Evolutionary conservation across 2,329 filamentous ascomycete species (phyloP), one percentile per base, ranked within the genome.

Genomic region (Pyrenophora tritici-repentis): DNA sequence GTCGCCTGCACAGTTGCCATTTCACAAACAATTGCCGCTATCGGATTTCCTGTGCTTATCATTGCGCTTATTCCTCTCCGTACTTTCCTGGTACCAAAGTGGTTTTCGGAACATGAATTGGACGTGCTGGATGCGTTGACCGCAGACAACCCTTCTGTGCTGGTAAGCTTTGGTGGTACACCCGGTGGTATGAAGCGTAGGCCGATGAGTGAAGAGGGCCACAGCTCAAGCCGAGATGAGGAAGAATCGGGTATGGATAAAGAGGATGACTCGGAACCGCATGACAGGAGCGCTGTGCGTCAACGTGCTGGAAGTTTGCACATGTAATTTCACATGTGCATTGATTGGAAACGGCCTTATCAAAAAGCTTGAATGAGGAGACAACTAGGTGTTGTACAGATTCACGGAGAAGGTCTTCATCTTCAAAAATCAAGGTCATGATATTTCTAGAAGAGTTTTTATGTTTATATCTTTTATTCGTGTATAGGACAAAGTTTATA

Each of bases 41-140:
- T 84, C 24, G 79, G 80, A 0, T 84, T 84, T 56, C 82, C 82
- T 0, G 74, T 84, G 14, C 70, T 84, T 36, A 83, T 84, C 55
- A 78, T 79, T 36, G 73, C 77, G 2, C 67, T 84, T 3, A 83
- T 84, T n/a, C 81, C 81, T 1, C 57, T 83, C 2, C 73, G 81
- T n/a, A 79, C 75, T 53, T 68, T 75, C 31, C 40, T 79, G 0
- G 67, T 83, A 53, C 81, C 81, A 1, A 70, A 70, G 20, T 79
- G 79, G 71, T 83, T 84, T 60, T 72, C 70, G 0, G 65, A 72
- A 20, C 61, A 75, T 4, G 80, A 83, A 55, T 65, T 83, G 8
- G 61, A 73, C 31, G 65, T 81, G 2, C 61, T 84, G 55, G 81
- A 84, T 58, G 76, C 75, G 6, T 72, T 81, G 41, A 83, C 81